These are phyloP conservation scores for Phanerochaete sordida DNA, from an alignment of 768 basidiomycete species.

Conservation along the genomic window DNA sequence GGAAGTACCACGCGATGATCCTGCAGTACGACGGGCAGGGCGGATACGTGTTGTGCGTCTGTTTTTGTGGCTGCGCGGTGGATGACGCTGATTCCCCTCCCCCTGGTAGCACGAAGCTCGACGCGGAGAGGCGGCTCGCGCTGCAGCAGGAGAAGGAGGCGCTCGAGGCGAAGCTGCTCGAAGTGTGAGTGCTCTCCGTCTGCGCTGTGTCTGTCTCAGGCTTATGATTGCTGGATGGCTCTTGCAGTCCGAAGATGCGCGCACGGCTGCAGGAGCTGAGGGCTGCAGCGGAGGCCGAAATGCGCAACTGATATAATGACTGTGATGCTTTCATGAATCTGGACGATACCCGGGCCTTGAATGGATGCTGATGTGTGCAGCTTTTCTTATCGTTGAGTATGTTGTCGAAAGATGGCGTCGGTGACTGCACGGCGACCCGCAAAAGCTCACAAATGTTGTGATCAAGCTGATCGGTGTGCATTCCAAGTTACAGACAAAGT, in stretches of 20 bases:
- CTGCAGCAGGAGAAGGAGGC: conserved; percentile 94
- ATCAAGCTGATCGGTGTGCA: too few relatives aligned
- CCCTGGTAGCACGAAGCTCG: conserved; percentile 82
- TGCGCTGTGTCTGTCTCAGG: neutral
- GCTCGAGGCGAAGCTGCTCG: conserved; percentile 79
- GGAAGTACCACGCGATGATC: conserved; percentile 89
- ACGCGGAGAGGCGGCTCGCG: conserved; percentile 85
- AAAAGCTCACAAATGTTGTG: too few relatives aligned
- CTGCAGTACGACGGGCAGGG: conserved; percentile 93
- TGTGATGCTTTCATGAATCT: too few relatives aligned
- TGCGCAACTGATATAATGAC: too few relatives aligned
- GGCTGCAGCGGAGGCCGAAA: conserved; percentile 23
- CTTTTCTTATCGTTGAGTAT: too few relatives aligned
- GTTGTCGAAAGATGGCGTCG: too few relatives aligned
- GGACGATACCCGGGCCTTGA: too few relatives aligned
- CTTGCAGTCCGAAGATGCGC: conserved; percentile 73
- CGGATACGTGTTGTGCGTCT: conserved; percentile 87
- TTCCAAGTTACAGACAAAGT: too few relatives aligned
- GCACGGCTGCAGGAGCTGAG: conserved; percentile 68
- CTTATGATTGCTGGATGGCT: neutral
- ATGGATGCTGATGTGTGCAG: too few relatives aligned
- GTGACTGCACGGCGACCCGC: too few relatives aligned
- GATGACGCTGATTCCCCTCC: neutral
- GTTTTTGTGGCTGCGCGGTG: neutral
- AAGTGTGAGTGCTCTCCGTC: conserved; percentile 65